Conservation (phyloP, 2,329 filamentous ascomycete species). For the Emergomyces orientalis region DNA sequence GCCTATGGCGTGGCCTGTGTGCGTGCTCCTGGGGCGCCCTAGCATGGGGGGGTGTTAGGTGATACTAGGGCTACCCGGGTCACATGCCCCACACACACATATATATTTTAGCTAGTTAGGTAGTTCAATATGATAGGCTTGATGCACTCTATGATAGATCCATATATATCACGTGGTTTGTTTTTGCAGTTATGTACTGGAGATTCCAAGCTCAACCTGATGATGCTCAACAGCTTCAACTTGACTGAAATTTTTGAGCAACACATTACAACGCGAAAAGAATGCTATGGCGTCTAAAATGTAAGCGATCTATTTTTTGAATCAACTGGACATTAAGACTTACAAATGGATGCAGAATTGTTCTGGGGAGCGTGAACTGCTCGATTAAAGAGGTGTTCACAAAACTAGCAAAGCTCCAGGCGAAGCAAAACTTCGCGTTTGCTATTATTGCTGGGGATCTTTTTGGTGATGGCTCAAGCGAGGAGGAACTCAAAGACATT, state of each 20-base stretch:
- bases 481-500: slow-evolving; percentile 50
- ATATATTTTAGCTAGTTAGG: too few relatives aligned
- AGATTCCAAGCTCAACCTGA: too few relatives aligned
- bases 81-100: too few relatives aligned
- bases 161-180: too few relatives aligned
- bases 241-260: too few relatives aligned
- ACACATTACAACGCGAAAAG: neutral
- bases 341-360: slow-evolving; percentile 41
- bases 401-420: slow-evolving; percentile 70
- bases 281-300: slow-evolving; percentile 48
- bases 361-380: slow-evolving; percentile 75
- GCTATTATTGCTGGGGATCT: slow-evolving; percentile 78
- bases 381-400: slow-evolving; percentile 64
- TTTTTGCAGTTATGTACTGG: too few relatives aligned
- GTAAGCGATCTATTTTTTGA: slow-evolving; percentile 29
- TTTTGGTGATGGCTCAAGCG: slow-evolving; percentile 49
- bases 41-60: too few relatives aligned
- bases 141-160: too few relatives aligned
- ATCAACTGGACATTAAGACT: neutral
- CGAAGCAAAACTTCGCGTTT: slow-evolving; percentile 81
- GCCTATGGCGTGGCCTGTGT: too few relatives aligned
- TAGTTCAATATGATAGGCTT: too few relatives aligned
- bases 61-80: too few relatives aligned
- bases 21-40: too few relatives aligned
- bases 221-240: neutral